A percentile compares a stretch with the other conserved stretches of the same genome.
These are phyloP conservation scores for Fusarium luffae DNA, from an alignment of 2,329 filamentous ascomycete species.

Conservation along the genomic window DNA sequence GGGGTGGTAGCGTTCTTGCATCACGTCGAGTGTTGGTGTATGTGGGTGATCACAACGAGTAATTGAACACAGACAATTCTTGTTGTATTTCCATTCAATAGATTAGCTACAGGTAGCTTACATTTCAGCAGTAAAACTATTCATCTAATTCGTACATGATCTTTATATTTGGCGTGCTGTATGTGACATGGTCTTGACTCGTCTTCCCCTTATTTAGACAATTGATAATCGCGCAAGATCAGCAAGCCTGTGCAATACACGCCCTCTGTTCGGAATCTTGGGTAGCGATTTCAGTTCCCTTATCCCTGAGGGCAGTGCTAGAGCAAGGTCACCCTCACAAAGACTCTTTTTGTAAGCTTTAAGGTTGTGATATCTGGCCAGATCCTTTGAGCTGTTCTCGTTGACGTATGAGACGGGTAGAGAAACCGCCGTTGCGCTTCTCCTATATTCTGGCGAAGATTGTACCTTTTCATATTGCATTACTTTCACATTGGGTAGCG, in stretches of 20 bases:
- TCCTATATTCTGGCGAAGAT: constrained; percentile 28
- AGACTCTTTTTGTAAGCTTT: constrained; percentile 33
- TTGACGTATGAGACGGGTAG: constrained; percentile 36
- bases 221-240: constrained; percentile 32
- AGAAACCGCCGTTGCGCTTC: constrained; percentile 33
- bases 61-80: neutral
- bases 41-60: neutral
- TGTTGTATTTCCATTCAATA: neutral
- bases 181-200: neutral
- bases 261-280: constrained; percentile 34
- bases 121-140: neutral
- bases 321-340: constrained; percentile 30
- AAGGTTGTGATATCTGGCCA: constrained; percentile 31
- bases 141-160: neutral
- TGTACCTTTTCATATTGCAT: constrained; percentile 34
- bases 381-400: constrained; percentile 19
- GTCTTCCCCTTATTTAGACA: neutral
- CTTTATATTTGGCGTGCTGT: neutral
- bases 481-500: constrained; percentile 36
- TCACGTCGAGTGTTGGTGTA: neutral
- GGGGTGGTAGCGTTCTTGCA: constrained; percentile 14
- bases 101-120: neutral
- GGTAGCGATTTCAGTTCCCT: constrained; percentile 25
- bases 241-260: constrained; percentile 39
- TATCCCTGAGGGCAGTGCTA: constrained; percentile 32